Conservation (phyloP, 2,329 filamentous ascomycete species). For the Aspergillus sp. region DNA sequence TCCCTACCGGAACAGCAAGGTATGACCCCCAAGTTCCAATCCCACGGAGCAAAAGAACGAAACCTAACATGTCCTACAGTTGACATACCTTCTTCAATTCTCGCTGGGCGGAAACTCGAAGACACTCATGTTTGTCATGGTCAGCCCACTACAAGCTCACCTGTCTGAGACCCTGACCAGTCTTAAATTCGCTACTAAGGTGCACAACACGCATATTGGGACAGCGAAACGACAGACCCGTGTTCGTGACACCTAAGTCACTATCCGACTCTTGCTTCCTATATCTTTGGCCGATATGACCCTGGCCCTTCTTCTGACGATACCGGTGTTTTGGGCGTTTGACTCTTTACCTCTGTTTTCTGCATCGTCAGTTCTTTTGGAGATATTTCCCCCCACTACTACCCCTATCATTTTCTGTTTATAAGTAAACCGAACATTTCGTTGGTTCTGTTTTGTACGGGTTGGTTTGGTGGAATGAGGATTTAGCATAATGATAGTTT, state of each 20-base stretch:
- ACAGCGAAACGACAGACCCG: conserved; percentile 62
- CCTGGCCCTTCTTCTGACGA: conserved; percentile 25
- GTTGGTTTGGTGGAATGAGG: background rate
- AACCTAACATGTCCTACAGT: conserved; percentile 43
- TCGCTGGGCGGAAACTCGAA: conserved; percentile 93
- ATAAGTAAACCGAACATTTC: background rate
- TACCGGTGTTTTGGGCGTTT: conserved; percentile 26
- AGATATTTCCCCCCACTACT: conserved; percentile 10
- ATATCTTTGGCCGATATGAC: conserved; percentile 24
- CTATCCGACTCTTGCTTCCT: conserved; percentile 12
- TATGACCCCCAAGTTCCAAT: conserved; percentile 36
- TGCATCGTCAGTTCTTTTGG: conserved; percentile 5
- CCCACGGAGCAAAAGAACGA: background rate
- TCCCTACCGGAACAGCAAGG: conserved; percentile 94
- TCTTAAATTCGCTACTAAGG: conserved; percentile 93
- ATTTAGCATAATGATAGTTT: conserved; percentile 11
- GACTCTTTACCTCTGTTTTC: background rate
- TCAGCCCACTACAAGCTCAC: conserved; percentile 86
- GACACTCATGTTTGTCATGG: conserved; percentile 99
- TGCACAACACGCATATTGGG: conserved; percentile 83
- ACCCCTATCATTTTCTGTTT: conserved; percentile 1
- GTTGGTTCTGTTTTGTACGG: background rate
- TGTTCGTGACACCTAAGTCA: conserved; percentile 36
- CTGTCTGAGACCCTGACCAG: conserved; percentile 91
- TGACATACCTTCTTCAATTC: conserved; percentile 93